These are phyloP conservation scores for Leptographium galeiforme DNA, from an alignment of 2,329 filamentous ascomycete genomes.

Conservation along the genomic window DNA sequence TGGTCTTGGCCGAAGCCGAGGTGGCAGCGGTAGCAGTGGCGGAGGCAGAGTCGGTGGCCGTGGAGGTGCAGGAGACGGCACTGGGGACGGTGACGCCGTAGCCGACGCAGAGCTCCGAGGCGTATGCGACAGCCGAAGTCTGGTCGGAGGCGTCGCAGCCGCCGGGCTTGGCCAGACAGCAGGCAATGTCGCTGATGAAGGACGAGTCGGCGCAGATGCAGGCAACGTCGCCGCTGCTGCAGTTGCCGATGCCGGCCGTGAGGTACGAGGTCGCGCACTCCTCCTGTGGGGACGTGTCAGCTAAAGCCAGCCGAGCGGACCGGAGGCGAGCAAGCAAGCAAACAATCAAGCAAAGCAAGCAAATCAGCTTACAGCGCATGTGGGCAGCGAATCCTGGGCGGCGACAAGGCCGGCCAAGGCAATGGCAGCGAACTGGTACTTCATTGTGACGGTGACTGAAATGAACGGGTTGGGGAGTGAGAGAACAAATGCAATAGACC, in stretches of 20 bases:
- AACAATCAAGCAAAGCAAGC: background rate
- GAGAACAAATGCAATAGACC: background rate
- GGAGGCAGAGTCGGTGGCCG: background rate
- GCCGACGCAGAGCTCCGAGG: slow-evolving; percentile 19
- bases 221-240: slow-evolving; percentile 17
- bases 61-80: slow-evolving; percentile 16
- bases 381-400: slow-evolving; percentile 34
- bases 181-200: slow-evolving; percentile 26
- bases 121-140: slow-evolving; percentile 17
- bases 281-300: background rate
- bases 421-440: slow-evolving; percentile 23
- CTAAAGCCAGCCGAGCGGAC: too few species aligned
- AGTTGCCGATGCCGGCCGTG: slow-evolving; percentile 18
- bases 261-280: slow-evolving; percentile 19
- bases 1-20: slow-evolving; percentile 2
- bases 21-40: slow-evolving; percentile 1
- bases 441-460: slow-evolving; percentile 24
- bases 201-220: slow-evolving; percentile 28
- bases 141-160: slow-evolving; percentile 18
- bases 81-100: slow-evolving; percentile 21
- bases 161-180: slow-evolving; percentile 18
- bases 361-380: slow-evolving; percentile 38
- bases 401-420: slow-evolving; percentile 37
- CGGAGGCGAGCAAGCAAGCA: background rate
- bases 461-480: background rate